Evolutionary conservation across 176 grass and related monocot species (phyloP), one percentile per base, ranked within the genome.

Genomic region (Neostapfia colusana): DNA sequence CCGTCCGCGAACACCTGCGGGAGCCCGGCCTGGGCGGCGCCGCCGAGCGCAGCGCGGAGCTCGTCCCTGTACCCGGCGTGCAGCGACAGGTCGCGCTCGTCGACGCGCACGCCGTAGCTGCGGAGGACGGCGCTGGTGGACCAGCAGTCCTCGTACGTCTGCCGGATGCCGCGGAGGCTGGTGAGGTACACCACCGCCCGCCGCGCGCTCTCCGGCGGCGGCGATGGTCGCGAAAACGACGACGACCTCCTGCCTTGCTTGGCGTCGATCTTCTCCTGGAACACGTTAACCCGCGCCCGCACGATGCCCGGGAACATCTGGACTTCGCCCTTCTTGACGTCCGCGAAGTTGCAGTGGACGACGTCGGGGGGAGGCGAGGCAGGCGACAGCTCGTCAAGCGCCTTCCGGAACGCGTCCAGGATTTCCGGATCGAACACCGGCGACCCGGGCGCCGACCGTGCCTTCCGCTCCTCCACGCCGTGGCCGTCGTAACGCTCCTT

Each of bases 61-160:
- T 97, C 93, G 61, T 89, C 86, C 82, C 89, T 97, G 90, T 86
- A 97, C n/a, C 80, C 80, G 10, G 76, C 88, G 73, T 97, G 93
- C 85, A 97, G 76, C 10, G 93, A 88, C 50, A 97, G 86, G 84
- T 97, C 93, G 70, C 90, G 87, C 83, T 91, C 93, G 70, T 97
- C 93, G 7, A 93, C 79, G 60, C 40, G 88, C n/a, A 85, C 85
- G 45, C 83, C 93, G 57, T 88, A 92, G 74, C 89, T 20, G 26
- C 76, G 82, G 10, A 97, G 85, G 24, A 97, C 80, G 18, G 88
- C 39, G 67, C 10, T 26, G 42, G 82, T 79, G 37, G 85, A 65
- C 75, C 83, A 84, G 75, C 91, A 93, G 76, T 88, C 91, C 84
- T 97, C 91, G 63, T 83, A 92, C 31, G 91, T 97, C 65, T 79